Evolutionary conservation across 2,329 filamentous ascomycete species (phyloP).

Genomic region (Onygenales sp.): DNA sequence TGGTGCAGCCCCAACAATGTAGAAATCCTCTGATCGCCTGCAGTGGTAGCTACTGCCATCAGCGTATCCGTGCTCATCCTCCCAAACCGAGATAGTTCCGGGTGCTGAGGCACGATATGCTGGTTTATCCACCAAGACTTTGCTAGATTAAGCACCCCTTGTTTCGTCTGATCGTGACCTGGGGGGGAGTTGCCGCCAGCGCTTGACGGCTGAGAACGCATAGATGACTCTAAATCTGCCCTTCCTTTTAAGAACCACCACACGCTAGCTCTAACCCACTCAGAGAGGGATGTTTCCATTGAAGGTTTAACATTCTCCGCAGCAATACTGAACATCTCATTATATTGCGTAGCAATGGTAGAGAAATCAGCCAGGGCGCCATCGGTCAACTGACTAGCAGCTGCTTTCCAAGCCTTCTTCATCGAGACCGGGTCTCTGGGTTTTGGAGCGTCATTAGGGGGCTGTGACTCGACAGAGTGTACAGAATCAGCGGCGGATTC

Average conservation of each 20-base stretch:
- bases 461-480: background rate
- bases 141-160: conserved; percentile 75
- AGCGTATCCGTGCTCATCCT: conserved; percentile 30
- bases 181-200: conserved; percentile 41
- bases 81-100: conserved; percentile 31
- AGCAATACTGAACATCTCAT: conserved; percentile 66
- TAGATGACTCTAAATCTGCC: conserved; percentile 60
- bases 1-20: conserved; percentile 44
- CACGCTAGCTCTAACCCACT: conserved; percentile 62
- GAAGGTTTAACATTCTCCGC: conserved; percentile 64
- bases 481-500: conserved; percentile 9
- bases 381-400: conserved; percentile 43
- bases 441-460: background rate
- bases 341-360: conserved; percentile 61
- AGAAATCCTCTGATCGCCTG: conserved; percentile 35
- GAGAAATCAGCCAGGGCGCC: conserved; percentile 63
- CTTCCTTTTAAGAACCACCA: conserved; percentile 91
- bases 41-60: conserved; percentile 31
- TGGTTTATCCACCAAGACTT: conserved; percentile 74
- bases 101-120: conserved; percentile 30
- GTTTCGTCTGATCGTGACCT: conserved; percentile 44
- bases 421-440: conserved; percentile 7
- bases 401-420: conserved; percentile 26
- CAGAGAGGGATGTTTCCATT: conserved; percentile 51
- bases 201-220: conserved; percentile 53